phyloP scores from a whole-genome alignment of 768 basidiomycete genomes.

The Russula griseocarnosa region DNA sequence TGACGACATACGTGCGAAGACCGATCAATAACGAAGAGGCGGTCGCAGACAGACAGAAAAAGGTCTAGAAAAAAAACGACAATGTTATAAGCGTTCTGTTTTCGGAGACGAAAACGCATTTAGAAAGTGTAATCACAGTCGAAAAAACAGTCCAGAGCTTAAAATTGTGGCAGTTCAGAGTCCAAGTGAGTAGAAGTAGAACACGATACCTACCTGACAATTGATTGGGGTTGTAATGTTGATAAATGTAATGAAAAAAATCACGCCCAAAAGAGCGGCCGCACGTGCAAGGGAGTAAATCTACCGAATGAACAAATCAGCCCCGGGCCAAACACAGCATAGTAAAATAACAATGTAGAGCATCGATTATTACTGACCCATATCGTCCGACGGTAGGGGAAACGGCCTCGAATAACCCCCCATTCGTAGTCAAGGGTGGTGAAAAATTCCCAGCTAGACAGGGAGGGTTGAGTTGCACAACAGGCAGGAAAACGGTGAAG shows the following conservation, averaged over 20 bases:
- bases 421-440: neutral
- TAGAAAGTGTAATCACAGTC: neutral
- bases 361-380: neutral
- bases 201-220: neutral
- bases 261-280: neutral
- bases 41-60: neutral
- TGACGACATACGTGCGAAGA: constrained; percentile 7
- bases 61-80: neutral
- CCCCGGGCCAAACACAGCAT: neutral
- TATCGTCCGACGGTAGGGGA: constrained; percentile 1
- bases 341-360: neutral
- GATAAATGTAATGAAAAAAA: no score
- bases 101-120: neutral
- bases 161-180: neutral
- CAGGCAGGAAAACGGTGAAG: neutral
- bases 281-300: neutral
- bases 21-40: neutral
- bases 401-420: neutral
- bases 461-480: neutral
- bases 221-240: neutral
- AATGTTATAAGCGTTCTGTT: neutral
- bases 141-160: neutral
- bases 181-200: neutral
- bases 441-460: neutral
- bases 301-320: neutral